These are phyloP conservation scores for Gaultheria prostrata DNA, from an alignment of 148 eudicot genomes.

Conservation along the genomic window DNA sequence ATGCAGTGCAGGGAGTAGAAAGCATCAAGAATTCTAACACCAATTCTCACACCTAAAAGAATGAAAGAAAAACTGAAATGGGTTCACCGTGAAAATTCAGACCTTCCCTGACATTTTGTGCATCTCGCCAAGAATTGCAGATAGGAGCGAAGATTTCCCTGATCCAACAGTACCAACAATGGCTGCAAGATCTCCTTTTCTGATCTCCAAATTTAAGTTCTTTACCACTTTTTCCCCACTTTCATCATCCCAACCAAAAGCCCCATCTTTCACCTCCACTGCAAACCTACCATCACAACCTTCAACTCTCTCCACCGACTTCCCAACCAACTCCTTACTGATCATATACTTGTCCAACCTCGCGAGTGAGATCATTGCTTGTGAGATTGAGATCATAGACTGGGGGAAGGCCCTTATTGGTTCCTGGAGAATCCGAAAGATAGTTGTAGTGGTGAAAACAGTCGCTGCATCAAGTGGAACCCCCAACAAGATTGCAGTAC, in stretches of 20 bases:
- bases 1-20: background rate
- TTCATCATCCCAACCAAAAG: constrained; percentile 90
- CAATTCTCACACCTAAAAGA: background rate
- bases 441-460: constrained; percentile 75
- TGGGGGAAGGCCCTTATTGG: constrained; percentile 92
- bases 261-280: constrained; percentile 63
- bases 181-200: constrained; percentile 80
- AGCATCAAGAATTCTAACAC: background rate
- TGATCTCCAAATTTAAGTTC: constrained; percentile 50
- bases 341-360: constrained; percentile 74
- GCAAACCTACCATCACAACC: constrained; percentile 50
- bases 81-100: background rate
- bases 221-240: constrained; percentile 46
- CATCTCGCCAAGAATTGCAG: constrained; percentile 93
- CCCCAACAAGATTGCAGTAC: constrained; percentile 60
- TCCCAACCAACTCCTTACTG: constrained; percentile 66
- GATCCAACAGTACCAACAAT: constrained; percentile 94
- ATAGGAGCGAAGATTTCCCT: constrained; percentile 85
- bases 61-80: background rate
- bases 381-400: constrained; percentile 86
- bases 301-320: constrained; percentile 55
- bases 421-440: constrained; percentile 79
- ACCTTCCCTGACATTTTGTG: constrained; percentile 81
- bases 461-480: constrained; percentile 71
- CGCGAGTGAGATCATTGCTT: constrained; percentile 74